Evolutionary conservation across 192 early-diverging fungal species (phyloP), one percentile per base, ranked within the genome.

Genomic region (Chytriomyces hyalinus): DNA sequence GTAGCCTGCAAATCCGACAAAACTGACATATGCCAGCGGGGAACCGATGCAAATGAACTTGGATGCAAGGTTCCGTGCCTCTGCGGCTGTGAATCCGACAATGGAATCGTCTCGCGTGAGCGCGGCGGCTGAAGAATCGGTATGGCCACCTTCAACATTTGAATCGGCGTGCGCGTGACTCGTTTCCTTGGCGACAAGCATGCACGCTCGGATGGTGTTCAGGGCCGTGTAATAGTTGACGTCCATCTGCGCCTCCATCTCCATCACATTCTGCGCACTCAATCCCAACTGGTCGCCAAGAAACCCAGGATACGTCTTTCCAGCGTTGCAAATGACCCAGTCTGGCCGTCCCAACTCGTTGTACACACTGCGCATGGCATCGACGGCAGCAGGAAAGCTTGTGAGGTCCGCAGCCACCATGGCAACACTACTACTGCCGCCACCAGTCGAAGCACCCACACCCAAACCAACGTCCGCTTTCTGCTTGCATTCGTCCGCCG

Each of bases 221-320:
- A 78, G 75, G 24, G 82, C 79, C 9, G 86, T 80, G 51, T 70
- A 73, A 72, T 84, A 86, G 80, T 86, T 84, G 49, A 63, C 61
- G 24, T 81, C n/a, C 78, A 87, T 87, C 65, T 76, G 62, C 49
- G 67, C 28, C 48, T 76, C 67, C 62, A 78, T 9, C 36, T 36
- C 36, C 36, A 36, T 36, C 36, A 36, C 36, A 2, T 36, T 36
- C 15, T 11, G n/a, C 20, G 44, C 45, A 26, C 63, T 62, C 10
- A 62, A 43, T 5, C 44, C 2, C 13, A 73, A 26, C 43, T 73
- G 71, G 20, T 73, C 43, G 53, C 36, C 36, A 22, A 73, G 7
- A 17, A 73, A 73, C 61, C 53, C 71, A 7, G 71, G 71, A 48
- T 22, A 20, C 13, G 71, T n/a, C 36, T 9, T 61, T 47, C 71